These are phyloP conservation scores for Rasamsonia emersonii DNA, from an alignment of 2,329 filamentous ascomycete species.

Conservation along the genomic window DNA sequence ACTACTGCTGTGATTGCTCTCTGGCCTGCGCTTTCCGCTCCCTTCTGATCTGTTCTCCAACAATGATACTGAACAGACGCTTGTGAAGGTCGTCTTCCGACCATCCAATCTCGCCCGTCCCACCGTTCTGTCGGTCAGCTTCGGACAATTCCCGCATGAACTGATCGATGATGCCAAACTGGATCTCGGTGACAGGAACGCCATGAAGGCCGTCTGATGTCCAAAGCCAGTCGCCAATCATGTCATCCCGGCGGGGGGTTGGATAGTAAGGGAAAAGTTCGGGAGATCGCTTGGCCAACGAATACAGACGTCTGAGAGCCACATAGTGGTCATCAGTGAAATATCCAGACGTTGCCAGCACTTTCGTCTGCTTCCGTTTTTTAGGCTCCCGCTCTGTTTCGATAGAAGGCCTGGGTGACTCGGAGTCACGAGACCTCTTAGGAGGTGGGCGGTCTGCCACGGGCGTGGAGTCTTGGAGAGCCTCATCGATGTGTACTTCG, in stretches of 20 bases:
- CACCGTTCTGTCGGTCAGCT: constrained; percentile 26
- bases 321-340: constrained; percentile 35
- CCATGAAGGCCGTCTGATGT: constrained; percentile 33
- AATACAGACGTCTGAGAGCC: constrained; percentile 31
- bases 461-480: too few relatives aligned
- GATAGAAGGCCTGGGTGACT: not conserved
- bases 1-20: too few relatives aligned
- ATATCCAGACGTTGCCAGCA: constrained; percentile 28
- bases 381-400: constrained; percentile 8
- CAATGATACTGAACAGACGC: constrained; percentile 38
- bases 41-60: constrained; percentile 37
- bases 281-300: constrained; percentile 27
- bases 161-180: constrained; percentile 34
- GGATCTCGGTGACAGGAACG: constrained; percentile 32
- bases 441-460: too few relatives aligned
- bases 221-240: constrained; percentile 36
- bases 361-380: constrained; percentile 12
- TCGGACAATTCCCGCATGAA: constrained; percentile 30
- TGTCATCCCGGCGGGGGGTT: constrained; percentile 25
- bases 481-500: too few relatives aligned
- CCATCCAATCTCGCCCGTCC: constrained; percentile 33
- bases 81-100: constrained; percentile 35
- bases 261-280: constrained; percentile 30
- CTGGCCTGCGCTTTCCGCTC: constrained; percentile 25
- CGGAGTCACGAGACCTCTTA: not conserved